Conservation (phyloP, 148 eudicot species). For the Beta vulgaris region DNA sequence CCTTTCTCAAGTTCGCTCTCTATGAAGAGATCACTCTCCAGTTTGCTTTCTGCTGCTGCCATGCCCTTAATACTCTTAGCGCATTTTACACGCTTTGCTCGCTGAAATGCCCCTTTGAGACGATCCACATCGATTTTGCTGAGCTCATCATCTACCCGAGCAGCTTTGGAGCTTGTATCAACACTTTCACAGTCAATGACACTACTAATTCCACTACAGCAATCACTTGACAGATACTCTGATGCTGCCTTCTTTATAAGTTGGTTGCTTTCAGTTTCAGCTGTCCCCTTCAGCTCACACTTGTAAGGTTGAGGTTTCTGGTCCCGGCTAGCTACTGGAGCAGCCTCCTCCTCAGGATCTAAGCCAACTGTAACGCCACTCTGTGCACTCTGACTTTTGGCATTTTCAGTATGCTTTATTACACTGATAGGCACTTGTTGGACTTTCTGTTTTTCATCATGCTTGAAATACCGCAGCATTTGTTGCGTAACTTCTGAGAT, state of each 20-base stretch:
- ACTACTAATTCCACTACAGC: constrained; percentile 41
- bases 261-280: constrained; percentile 15
- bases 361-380: constrained; percentile 26
- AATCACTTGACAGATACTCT: constrained; percentile 35
- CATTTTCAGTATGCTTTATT: constrained; percentile 25
- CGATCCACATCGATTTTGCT: constrained; percentile 39
- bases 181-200: constrained; percentile 41
- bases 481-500: constrained; percentile 56
- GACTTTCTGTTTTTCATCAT: constrained; percentile 33
- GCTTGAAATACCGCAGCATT: constrained; percentile 45
- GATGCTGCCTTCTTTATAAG: constrained; percentile 12
- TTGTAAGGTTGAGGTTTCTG: constrained; percentile 15
- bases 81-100: constrained; percentile 29
- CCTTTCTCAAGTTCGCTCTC: constrained; percentile 65
- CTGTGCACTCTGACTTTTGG: constrained; percentile 27
- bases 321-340: constrained; percentile 10
- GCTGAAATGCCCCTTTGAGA: constrained; percentile 44
- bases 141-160: constrained; percentile 23
- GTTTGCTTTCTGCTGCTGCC: constrained; percentile 25
- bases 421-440: constrained; percentile 13
- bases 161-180: constrained; percentile 27
- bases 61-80: constrained; percentile 25
- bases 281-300: constrained; percentile 23
- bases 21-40: constrained; percentile 46
- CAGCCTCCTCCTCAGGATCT: constrained; percentile 13